These are phyloP conservation scores for Yamadazyma sp. DNA, from an alignment of 1,139 yeast species.

Conservation along the genomic window DNA sequence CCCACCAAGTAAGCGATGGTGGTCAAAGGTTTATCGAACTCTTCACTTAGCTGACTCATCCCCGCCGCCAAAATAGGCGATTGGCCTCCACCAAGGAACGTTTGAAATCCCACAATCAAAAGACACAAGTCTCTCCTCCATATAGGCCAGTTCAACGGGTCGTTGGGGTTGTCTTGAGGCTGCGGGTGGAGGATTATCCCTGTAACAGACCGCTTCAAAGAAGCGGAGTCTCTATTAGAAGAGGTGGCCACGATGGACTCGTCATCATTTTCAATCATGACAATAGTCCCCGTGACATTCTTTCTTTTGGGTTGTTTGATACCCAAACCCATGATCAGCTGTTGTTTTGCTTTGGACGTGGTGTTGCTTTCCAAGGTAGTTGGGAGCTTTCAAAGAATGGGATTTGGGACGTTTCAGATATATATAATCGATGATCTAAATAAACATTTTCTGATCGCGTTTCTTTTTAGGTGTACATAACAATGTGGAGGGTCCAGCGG, in stretches of 20 bases:
- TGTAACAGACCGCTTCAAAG: constrained; percentile 42
- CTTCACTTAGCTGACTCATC: constrained; percentile 37
- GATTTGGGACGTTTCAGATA: too few species aligned
- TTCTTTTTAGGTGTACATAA: too few species aligned
- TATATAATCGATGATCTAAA: too few species aligned
- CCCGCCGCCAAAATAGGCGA: constrained; percentile 64
- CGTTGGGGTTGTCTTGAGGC: constrained; percentile 75
- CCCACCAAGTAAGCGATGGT: constrained; percentile 58
- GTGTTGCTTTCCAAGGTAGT: too few species aligned
- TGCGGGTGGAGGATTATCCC: constrained; percentile 71
- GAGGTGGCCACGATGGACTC: constrained; percentile 10
- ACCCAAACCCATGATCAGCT: constrained; percentile 25
- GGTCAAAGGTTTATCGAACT: constrained; percentile 44
- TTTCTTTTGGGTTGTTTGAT: constrained; percentile 41
- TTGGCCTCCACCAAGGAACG: constrained; percentile 64
- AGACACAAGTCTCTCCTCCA: constrained; percentile 59
- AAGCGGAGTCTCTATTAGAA: constrained; percentile 14
- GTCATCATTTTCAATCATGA: constrained; percentile 32
- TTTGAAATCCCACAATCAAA: constrained; percentile 55
- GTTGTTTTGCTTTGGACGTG: too few species aligned
- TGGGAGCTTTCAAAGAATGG: too few species aligned
- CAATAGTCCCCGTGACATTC: constrained; percentile 49
- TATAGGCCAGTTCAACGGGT: constrained; percentile 72
- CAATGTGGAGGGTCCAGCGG: too few species aligned
- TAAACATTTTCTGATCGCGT: too few species aligned